These are phyloP conservation scores for Salinomyces thailandicus DNA, from an alignment of 2,329 filamentous ascomycete genomes.

Conservation along the genomic window DNA sequence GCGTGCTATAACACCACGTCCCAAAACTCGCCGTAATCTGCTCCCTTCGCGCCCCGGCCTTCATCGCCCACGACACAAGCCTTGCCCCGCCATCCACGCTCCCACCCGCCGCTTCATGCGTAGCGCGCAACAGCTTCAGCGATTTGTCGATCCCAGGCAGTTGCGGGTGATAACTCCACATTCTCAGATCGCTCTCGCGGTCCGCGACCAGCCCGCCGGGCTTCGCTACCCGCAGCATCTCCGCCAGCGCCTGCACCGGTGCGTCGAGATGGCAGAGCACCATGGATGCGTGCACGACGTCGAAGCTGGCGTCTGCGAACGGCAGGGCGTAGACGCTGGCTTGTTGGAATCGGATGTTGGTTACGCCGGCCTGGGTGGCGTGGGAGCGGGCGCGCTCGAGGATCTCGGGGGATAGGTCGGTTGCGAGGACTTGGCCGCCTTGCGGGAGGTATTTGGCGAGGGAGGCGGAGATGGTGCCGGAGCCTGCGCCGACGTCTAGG, in stretches of 20 bases:
- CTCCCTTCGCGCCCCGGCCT: constrained; percentile 29
- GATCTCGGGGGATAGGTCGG: constrained; percentile 36
- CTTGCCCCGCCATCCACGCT: constrained; percentile 17
- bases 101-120: constrained; percentile 21
- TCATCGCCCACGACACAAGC: constrained; percentile 25
- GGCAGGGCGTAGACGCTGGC: constrained; percentile 27
- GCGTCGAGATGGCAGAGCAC: constrained; percentile 47
- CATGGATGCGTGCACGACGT: constrained; percentile 51
- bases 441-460: constrained; percentile 34
- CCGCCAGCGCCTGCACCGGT: constrained; percentile 40
- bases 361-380: constrained; percentile 27
- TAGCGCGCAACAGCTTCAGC: constrained; percentile 25
- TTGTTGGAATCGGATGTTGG: constrained; percentile 31
- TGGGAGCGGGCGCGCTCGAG: constrained; percentile 30
- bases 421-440: constrained; percentile 36
- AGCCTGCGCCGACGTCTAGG: constrained; percentile 40
- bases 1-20: constrained; percentile 34
- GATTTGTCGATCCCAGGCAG: constrained; percentile 26
- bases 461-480: constrained; percentile 39
- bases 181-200: constrained; percentile 32
- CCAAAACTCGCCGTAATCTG: constrained; percentile 31
- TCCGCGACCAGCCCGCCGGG: constrained; percentile 43
- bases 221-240: constrained; percentile 46
- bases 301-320: constrained; percentile 41
- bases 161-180: constrained; percentile 29